Conservation (phyloP, 2,329 filamentous ascomycete genomes). For the Cytospora mali region DNA sequence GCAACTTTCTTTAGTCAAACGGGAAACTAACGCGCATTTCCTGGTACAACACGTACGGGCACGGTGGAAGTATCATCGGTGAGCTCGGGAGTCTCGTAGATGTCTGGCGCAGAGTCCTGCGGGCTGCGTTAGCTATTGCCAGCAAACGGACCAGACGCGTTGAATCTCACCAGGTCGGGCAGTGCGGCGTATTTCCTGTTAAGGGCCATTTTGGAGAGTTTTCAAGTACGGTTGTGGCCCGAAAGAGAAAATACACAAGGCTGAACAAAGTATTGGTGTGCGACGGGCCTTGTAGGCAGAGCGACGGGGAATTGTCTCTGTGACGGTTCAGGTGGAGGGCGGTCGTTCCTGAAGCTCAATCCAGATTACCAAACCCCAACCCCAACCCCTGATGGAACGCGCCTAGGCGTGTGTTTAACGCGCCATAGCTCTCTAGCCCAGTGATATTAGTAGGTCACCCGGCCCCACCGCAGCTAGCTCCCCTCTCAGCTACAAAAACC, state of each 20-base stretch:
- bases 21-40: background rate
- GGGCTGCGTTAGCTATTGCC: slow-evolving; percentile 30
- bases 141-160: slow-evolving; percentile 22
- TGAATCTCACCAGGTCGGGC: slow-evolving; percentile 68
- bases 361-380: background rate
- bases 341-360: background rate
- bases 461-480: background rate
- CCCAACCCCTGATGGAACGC: background rate
- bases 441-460: background rate
- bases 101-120: slow-evolving; percentile 88
- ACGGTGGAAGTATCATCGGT: slow-evolving; percentile 88
- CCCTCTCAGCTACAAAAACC: slow-evolving; percentile 14
- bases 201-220: slow-evolving; percentile 60
- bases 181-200: slow-evolving; percentile 82
- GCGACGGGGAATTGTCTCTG: background rate
- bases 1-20: slow-evolving; percentile 1
- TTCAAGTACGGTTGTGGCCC: background rate
- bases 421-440: background rate
- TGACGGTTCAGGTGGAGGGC: background rate
- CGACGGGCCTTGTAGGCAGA: background rate
- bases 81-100: slow-evolving; percentile 94
- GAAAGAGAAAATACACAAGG: background rate
- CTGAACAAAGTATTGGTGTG: background rate
- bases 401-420: slow-evolving; percentile 3
- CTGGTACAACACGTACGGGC: slow-evolving; percentile 57